These are phyloP conservation scores for Omphalotus guepiniiformis DNA, from an alignment of 768 basidiomycete genomes.

Conservation along the genomic window DNA sequence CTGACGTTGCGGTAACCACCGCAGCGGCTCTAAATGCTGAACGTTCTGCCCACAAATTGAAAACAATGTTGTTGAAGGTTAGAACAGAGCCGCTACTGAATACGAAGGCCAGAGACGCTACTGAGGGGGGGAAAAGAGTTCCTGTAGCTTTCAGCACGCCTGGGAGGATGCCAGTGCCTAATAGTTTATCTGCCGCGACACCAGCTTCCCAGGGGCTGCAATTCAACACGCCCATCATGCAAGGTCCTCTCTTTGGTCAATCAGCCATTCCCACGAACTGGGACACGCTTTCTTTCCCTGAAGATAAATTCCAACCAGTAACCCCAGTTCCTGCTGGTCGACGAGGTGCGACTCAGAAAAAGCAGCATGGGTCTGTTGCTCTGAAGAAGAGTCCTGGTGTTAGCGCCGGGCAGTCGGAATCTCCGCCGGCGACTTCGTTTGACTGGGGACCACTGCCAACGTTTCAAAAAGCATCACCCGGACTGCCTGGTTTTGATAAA, in stretches of 20 bases:
- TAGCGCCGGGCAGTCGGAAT: conserved; percentile 13
- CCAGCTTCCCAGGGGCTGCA: conserved; percentile 8
- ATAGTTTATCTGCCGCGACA: neutral
- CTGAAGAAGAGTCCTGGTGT: conserved; percentile 30
- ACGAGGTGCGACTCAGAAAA: conserved; percentile 16
- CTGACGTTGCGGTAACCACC: conserved; percentile 67
- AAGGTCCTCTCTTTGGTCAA: conserved; percentile 21
- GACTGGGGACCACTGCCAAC: conserved; percentile 62
- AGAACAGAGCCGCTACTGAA: conserved; percentile 69
- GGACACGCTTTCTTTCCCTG: conserved; percentile 30
- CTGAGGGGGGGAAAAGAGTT: conserved; percentile 20
- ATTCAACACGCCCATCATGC: conserved; percentile 13
- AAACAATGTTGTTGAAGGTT: conserved; percentile 56
- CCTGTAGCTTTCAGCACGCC: conserved; percentile 36
- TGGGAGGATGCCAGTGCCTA: conserved; percentile 16
- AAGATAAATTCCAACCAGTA: conserved; percentile 39
- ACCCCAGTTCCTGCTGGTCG: conserved; percentile 25
- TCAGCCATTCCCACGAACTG: conserved; percentile 9
- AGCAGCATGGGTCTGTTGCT: conserved; percentile 10
- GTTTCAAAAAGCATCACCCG: conserved; percentile 25
- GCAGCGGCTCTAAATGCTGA: conserved; percentile 83
- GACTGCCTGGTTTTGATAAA: conserved; percentile 6
- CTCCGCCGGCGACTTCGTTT: conserved; percentile 31
- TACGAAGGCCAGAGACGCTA: conserved; percentile 38
- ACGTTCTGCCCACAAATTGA: conserved; percentile 65